Evolutionary conservation across 768 basidiomycete species (phyloP), one percentile per base, ranked within the genome.

Genomic region (Russula vinacea): DNA sequence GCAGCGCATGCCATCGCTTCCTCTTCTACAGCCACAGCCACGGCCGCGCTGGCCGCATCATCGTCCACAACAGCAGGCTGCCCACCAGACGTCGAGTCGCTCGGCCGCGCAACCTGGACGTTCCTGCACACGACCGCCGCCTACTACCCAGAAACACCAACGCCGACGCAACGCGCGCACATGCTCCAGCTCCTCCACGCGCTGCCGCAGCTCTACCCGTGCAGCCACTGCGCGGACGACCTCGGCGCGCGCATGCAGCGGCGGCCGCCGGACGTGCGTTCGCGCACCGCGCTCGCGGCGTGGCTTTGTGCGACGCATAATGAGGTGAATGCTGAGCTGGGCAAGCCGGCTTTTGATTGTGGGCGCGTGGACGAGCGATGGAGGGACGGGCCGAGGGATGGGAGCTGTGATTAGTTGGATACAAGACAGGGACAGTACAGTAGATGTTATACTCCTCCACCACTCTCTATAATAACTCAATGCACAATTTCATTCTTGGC

Each of bases 271-370:
- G 88, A 94, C 70, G 90, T 96, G 22, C 87, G 84, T 66, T 83
- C 85, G 52, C 79, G 90, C 62, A 77, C 76, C 2, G 81, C 78
- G 57, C 75, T 98, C 70, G 90, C 88, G 70, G 78, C 78, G 70
- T 98, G 94, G 95, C 79, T 98, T 66, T 98, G 96, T 72, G 83
- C 89, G 75, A 79, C 90, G 70, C 96, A 98, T 73, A 98, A 98
- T 71, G 89, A 89, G 71, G 94, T 98, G 62, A 98, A 96, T 71
- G 80, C 80, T 73, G 84, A 86, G 74, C 77, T 98, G 39, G 93
- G 94, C 47, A 98, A 97, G 81, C 79, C 80, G 62, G 73, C 50
- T 58, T 98, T 98, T 75, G 86, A 93, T 73, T 98, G 96, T 73
- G 71, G 69, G 39, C 92, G 84, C 73, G 84, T 89, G 52, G 88